Conservation (phyloP, 768 basidiomycete species). For the Boletus edulis region DNA sequence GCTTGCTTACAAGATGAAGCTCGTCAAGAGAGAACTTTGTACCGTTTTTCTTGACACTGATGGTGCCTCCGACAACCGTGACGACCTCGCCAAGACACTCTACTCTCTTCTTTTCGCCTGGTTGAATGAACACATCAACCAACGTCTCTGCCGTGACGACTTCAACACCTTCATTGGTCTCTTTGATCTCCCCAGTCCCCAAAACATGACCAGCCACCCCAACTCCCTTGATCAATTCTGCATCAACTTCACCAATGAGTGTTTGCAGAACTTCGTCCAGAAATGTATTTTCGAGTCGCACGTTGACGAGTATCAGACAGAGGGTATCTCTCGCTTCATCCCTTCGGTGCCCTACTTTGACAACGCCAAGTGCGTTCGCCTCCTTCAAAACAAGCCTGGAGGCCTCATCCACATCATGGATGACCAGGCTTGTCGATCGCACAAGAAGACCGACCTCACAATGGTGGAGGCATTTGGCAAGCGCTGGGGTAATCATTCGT, state of each 20-base stretch:
- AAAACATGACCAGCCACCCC: conserved; percentile 81
- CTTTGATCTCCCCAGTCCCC: conserved; percentile 91
- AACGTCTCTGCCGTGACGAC: conserved; percentile 91
- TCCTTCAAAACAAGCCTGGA: conserved; percentile 44
- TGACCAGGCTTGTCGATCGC: conserved; percentile 83
- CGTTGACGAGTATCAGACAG: conserved; percentile 77
- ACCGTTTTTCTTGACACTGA: conserved; percentile 95
- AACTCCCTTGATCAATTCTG: conserved; percentile 97
- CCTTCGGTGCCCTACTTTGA: conserved; percentile 81
- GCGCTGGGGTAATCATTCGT: conserved; percentile 90
- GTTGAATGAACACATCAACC: conserved; percentile 96
- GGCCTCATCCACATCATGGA: conserved; percentile 98
- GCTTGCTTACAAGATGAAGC: conserved; percentile 87
- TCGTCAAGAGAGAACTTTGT: conserved; percentile 95
- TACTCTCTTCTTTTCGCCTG: conserved; percentile 95
- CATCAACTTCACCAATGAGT: conserved; percentile 95
- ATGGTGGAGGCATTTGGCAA: conserved; percentile 96
- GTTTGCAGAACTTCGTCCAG: conserved; percentile 80
- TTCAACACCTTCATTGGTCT: conserved; percentile 90
- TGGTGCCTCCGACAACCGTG: conserved; percentile 88
- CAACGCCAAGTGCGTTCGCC: conserved; percentile 84
- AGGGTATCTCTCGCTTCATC: conserved; percentile 71
- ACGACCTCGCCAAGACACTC: conserved; percentile 90
- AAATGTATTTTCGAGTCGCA: conserved; percentile 66
- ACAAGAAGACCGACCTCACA: conserved; percentile 88